Evolutionary conservation across 768 basidiomycete species (phyloP).

Genomic region (Suillus luteus): DNA sequence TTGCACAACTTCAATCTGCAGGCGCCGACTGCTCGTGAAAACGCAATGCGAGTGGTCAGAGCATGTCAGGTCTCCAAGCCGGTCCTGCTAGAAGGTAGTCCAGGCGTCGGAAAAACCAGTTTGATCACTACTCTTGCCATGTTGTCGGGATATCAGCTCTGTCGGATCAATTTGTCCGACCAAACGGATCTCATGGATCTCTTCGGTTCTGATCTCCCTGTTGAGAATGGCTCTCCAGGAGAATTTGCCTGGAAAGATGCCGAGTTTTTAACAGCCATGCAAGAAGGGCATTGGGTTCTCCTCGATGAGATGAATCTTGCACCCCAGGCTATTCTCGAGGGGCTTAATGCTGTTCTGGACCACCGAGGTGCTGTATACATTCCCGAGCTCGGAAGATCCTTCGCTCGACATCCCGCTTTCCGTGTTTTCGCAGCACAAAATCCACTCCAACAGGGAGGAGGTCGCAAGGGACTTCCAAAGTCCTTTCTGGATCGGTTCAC

Average conservation of each 20-base stretch:
- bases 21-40: slow-evolving; percentile 86
- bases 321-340: slow-evolving; percentile 94
- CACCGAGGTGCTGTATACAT: slow-evolving; percentile 95
- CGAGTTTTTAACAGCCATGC: slow-evolving; percentile 90
- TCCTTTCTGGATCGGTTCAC: slow-evolving; percentile 98
- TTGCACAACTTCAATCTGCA: slow-evolving; percentile 70
- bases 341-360: slow-evolving; percentile 93
- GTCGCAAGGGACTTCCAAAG: slow-evolving; percentile 94
- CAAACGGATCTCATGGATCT: slow-evolving; percentile 96
- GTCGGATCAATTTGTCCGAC: slow-evolving; percentile 96
- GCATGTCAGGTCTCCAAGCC: slow-evolving; percentile 91
- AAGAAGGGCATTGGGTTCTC: slow-evolving; percentile 96
- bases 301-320: slow-evolving; percentile 99
- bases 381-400: slow-evolving; percentile 90
- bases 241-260: slow-evolving; percentile 98
- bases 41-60: slow-evolving; percentile 84
- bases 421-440: slow-evolving; percentile 98
- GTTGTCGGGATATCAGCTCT: slow-evolving; percentile 73
- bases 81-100: slow-evolving; percentile 94
- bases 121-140: slow-evolving; percentile 86
- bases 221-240: slow-evolving; percentile 87
- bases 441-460: slow-evolving; percentile 93
- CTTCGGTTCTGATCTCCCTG: slow-evolving; percentile 94
- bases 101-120: slow-evolving; percentile 98
- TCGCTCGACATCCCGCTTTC: slow-evolving; percentile 88